Evolutionary conservation across 192 early-diverging fungal genomes (phyloP).

Genomic region (Backusella tarrabulga): DNA sequence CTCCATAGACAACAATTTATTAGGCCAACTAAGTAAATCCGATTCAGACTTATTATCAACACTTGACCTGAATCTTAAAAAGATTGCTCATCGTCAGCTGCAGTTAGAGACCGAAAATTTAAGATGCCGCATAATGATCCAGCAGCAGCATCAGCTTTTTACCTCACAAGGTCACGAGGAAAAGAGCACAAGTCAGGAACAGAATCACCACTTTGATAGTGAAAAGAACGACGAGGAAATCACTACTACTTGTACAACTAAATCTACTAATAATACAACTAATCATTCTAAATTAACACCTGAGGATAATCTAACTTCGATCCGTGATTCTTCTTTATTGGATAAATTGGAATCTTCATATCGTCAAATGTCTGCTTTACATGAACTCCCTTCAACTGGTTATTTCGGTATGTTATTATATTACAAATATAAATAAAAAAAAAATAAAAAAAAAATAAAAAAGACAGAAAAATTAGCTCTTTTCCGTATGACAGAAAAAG

Average conservation of each 20-base stretch:
- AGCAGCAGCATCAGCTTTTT: conserved; percentile 26
- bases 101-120: conserved; percentile 33
- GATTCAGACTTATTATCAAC: background rate
- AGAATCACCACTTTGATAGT: background rate
- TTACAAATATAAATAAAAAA: no score
- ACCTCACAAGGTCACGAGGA: conserved; percentile 15
- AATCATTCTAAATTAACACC: conserved; percentile 11
- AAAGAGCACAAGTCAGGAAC: background rate
- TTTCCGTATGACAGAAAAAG: background rate
- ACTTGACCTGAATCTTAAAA: conserved; percentile 21
- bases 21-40: conserved; percentile 16
- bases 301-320: conserved; percentile 27
- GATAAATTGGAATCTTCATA: conserved; percentile 29
- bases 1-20: background rate
- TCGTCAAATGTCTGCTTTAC: background rate
- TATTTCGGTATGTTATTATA: conserved; percentile 20
- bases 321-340: conserved; percentile 23
- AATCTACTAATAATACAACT: background rate
- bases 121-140: conserved; percentile 27
- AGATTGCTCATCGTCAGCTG: conserved; percentile 29
- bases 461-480: background rate
- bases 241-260: background rate
- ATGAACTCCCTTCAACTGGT: conserved; percentile 1
- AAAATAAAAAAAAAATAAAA: no score
- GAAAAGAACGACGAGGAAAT: background rate